These are phyloP conservation scores for Pythium apleroticum DNA, from an alignment of 352 stramenopile genomes.

Conservation along the genomic window DNA sequence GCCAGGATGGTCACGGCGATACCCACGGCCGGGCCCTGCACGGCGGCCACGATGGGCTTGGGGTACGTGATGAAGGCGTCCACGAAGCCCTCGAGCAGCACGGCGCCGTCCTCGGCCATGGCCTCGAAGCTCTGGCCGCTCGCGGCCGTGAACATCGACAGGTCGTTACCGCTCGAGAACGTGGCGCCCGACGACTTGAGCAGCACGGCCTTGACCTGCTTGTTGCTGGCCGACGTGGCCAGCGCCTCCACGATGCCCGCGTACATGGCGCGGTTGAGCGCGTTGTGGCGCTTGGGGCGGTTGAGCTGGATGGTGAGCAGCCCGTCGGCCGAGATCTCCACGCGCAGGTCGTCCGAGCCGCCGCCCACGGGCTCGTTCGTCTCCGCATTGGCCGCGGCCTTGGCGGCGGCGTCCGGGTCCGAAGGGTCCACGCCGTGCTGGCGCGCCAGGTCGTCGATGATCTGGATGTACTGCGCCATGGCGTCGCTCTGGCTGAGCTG, in stretches of 20 bases:
- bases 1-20: conserved; percentile 88
- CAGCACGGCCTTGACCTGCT: conserved; percentile 78
- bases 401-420: conserved; percentile 11
- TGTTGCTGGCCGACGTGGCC: conserved; percentile 56
- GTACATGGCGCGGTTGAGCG: conserved; percentile 87
- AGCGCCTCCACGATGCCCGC: conserved; percentile 69
- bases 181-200: conserved; percentile 84
- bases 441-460: conserved; percentile 66
- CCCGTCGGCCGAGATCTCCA: conserved; percentile 52
- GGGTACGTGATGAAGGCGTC: conserved; percentile 85
- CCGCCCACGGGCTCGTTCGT: conserved; percentile 15
- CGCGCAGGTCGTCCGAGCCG: conserved; percentile 48
- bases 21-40: conserved; percentile 90
- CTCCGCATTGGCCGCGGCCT: conserved; percentile 2
- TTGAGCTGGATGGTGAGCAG: conserved; percentile 83
- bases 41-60: conserved; percentile 88
- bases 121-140: conserved; percentile 52
- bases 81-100: conserved; percentile 62
- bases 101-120: conserved; percentile 55
- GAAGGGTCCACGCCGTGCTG: conserved; percentile 35
- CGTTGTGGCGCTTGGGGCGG: conserved; percentile 83
- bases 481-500: conserved; percentile 69
- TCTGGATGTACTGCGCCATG: conserved; percentile 69
- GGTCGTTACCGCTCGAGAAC: conserved; percentile 90
- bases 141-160: conserved; percentile 76